These are phyloP conservation scores for Tetramitus jugosus DNA, from an alignment of 208 protist species.

Conservation along the genomic window DNA sequence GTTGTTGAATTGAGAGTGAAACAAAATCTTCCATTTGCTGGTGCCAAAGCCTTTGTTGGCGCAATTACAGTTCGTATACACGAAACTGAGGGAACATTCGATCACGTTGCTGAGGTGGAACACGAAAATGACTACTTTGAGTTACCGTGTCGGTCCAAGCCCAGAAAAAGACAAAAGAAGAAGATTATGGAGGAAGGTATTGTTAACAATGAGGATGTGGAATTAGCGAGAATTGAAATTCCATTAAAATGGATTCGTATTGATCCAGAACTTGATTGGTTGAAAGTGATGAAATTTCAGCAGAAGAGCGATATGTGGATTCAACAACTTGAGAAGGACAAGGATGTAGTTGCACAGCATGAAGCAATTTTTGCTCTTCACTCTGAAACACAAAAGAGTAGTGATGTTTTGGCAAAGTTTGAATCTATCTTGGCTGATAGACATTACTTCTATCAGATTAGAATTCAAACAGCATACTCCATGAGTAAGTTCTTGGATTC, in stretches of 20 bases:
- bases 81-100: background rate
- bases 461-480: background rate
- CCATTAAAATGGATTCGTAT: conserved; percentile 19
- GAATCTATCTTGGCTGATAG: background rate
- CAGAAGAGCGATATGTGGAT: conserved; percentile 9
- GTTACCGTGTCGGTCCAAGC: background rate
- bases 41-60: background rate
- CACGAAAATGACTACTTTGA: conserved; percentile 5
- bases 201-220: background rate
- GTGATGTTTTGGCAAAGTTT: background rate
- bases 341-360: conserved; percentile 10
- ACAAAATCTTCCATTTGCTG: background rate
- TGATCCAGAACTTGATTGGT: conserved; percentile 22
- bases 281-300: background rate
- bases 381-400: background rate
- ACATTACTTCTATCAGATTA: background rate
- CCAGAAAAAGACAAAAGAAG: background rate
- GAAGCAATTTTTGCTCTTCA: background rate
- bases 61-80: background rate
- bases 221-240: background rate
- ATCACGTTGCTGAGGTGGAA: background rate
- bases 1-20: background rate
- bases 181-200: background rate
- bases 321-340: conserved; percentile 7
- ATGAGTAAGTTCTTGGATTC: background rate